These are phyloP conservation scores for Fusarium praegraminearum DNA, from an alignment of 2,329 filamentous ascomycete genomes.

Conservation along the genomic window DNA sequence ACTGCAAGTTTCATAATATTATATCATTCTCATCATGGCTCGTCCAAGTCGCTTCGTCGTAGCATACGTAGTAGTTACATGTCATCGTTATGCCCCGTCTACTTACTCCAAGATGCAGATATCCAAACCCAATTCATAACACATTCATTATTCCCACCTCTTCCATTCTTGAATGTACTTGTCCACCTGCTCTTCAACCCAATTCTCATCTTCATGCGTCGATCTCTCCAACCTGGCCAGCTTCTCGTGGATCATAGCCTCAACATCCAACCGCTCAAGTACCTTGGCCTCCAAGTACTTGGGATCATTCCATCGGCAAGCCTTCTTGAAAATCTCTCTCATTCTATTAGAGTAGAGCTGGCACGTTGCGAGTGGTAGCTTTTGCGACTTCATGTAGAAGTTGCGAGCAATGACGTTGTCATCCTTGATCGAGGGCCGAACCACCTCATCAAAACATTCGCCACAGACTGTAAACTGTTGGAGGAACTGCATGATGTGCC, in stretches of 20 bases:
- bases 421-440: slow-evolving; percentile 74
- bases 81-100: slow-evolving; percentile 36
- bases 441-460: slow-evolving; percentile 84
- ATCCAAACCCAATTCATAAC: slow-evolving; percentile 10
- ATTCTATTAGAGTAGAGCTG: slow-evolving; percentile 86
- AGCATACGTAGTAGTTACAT: slow-evolving; percentile 36
- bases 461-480: slow-evolving; percentile 87
- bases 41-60: slow-evolving; percentile 28
- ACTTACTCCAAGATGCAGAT: slow-evolving; percentile 40
- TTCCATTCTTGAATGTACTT: slow-evolving; percentile 68
- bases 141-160: slow-evolving; percentile 65
- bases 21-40: slow-evolving; percentile 38
- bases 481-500: slow-evolving; percentile 82
- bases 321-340: slow-evolving; percentile 76
- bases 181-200: slow-evolving; percentile 59
- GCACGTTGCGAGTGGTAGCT: slow-evolving; percentile 70
- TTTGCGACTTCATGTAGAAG: slow-evolving; percentile 72
- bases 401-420: slow-evolving; percentile 69
- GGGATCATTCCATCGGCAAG: slow-evolving; percentile 75
- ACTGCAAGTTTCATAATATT: slow-evolving; percentile 3
- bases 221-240: slow-evolving; percentile 58
- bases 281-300: slow-evolving; percentile 69
- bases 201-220: slow-evolving; percentile 51
- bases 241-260: slow-evolving; percentile 69
- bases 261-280: slow-evolving; percentile 69